Evolutionary conservation across 306 rosid species (phyloP).

Genomic region (Medicago arabica): DNA sequence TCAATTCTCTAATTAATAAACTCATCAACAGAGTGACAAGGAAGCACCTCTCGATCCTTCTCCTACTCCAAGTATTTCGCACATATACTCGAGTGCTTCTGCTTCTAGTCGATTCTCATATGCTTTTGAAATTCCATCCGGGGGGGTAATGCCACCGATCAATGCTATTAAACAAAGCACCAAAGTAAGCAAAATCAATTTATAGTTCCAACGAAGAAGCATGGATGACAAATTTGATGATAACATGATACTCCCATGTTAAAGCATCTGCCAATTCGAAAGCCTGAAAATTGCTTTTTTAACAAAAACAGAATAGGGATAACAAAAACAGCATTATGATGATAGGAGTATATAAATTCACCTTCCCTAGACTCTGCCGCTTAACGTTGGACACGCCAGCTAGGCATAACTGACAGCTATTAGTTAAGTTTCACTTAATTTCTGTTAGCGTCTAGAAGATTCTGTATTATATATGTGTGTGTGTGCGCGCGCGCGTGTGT

Average conservation of each 20-base stretch:
- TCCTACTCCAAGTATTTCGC: constrained; percentile 90
- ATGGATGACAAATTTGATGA: background rate
- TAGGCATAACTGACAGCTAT: background rate
- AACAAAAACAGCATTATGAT: background rate
- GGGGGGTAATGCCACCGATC: constrained; percentile 87
- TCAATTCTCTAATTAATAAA: constrained; percentile 31
- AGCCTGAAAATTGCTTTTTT: background rate
- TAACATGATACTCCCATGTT: background rate
- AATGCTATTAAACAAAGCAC: constrained; percentile 60
- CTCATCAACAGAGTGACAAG: background rate
- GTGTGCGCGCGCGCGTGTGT: too few relatives aligned
- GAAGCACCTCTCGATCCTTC: constrained; percentile 81
- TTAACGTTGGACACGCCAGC: background rate
- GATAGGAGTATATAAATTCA: background rate
- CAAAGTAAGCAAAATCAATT: constrained; percentile 8
- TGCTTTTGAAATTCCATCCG: constrained; percentile 75
- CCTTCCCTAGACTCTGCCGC: background rate
- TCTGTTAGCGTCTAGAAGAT: background rate
- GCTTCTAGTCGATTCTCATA: constrained; percentile 70
- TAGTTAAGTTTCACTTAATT: background rate
- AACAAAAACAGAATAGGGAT: background rate
- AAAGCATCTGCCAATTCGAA: constrained; percentile 31
- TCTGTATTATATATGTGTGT: too few relatives aligned
- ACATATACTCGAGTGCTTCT: constrained; percentile 84
- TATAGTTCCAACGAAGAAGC: background rate